Evolutionary conservation across 1,284 basidiomycete genomes (phyloP).

Genomic region (Tylopilus sp.): DNA sequence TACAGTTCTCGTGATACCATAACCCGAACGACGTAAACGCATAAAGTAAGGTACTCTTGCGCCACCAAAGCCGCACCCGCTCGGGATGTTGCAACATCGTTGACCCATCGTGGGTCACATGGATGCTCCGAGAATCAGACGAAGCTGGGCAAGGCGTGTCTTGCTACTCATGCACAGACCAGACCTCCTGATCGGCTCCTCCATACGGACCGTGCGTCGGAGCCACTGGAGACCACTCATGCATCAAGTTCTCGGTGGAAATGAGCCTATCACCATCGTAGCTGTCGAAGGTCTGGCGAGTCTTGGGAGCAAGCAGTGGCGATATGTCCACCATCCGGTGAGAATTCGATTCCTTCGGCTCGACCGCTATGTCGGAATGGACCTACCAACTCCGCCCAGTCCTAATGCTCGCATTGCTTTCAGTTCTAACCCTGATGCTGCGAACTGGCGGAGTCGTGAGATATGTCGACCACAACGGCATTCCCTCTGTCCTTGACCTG

Average conservation of each 20-base stretch:
- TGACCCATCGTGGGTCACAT: too few species aligned
- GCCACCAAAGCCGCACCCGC: too few species aligned
- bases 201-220: too few species aligned
- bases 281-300: not conserved
- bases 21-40: too few species aligned
- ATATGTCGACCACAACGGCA: not conserved
- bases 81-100: too few species aligned
- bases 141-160: too few species aligned
- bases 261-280: not conserved
- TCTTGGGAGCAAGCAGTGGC: not conserved
- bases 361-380: constrained; percentile 1
- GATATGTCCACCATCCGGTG: not conserved
- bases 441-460: not conserved
- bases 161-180: too few species aligned
- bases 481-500: not conserved
- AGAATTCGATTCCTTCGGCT: not conserved
- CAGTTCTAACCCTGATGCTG: not conserved
- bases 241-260: not conserved
- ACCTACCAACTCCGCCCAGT: not conserved
- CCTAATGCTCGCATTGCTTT: not conserved
- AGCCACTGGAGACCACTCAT: too few species aligned
- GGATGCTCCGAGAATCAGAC: too few species aligned
- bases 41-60: too few species aligned
- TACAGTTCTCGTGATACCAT: too few species aligned
- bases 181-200: too few species aligned